Evolutionary conservation across 495 filamentous ascomycete species (phyloP), one percentile per base, ranked within the genome.

Genomic region (Penicillium lagena): DNA sequence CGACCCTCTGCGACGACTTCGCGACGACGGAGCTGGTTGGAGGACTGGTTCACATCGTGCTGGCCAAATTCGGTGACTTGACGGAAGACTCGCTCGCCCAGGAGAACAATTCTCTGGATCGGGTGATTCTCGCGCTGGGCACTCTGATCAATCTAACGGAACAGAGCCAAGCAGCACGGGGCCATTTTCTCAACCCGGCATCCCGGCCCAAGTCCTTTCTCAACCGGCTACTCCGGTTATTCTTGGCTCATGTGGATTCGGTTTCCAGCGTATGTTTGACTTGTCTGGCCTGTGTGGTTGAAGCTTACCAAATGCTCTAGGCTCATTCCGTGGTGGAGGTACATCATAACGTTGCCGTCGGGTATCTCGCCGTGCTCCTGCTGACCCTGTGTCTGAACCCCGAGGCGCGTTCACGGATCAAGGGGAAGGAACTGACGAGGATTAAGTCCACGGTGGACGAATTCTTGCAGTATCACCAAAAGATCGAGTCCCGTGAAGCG

Each of bases 141-240:
- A 80, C 85, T 42, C 78, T 95, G 58, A 95, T 93, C 55, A 98
- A 98, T 58, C 75, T 97, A 48, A 82, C 84, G 12, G 91, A 96
- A 55, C 81, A 83, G 51, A 86, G 80, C 42, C 69, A 81, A 30
- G 54, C 60, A 32, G 78, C 80, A 9, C 68, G 78, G 36, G 32
- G 40, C 13, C 52, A 67, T 14, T 63, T 78, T 39, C 39, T 76
- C 14, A 40, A 50, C 8, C 42, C 60, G 17, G 29, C 14, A n/a
- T 11, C 13, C 38, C 39, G 51, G 7, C 52, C 47, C 14, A 32
- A 58, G 30, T 49, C 63, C 22, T 61, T 68, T 12, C 58, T 80
- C 35, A 65, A 67, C 27, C 40, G 59, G 29, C 64, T 81, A 11
- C 37, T 80, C 27, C 45, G 60, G 12, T 57, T 75, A 32, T 78